These are phyloP conservation scores for Epichloe amarillans DNA, from an alignment of 2,329 filamentous ascomycete species.

Conservation along the genomic window DNA sequence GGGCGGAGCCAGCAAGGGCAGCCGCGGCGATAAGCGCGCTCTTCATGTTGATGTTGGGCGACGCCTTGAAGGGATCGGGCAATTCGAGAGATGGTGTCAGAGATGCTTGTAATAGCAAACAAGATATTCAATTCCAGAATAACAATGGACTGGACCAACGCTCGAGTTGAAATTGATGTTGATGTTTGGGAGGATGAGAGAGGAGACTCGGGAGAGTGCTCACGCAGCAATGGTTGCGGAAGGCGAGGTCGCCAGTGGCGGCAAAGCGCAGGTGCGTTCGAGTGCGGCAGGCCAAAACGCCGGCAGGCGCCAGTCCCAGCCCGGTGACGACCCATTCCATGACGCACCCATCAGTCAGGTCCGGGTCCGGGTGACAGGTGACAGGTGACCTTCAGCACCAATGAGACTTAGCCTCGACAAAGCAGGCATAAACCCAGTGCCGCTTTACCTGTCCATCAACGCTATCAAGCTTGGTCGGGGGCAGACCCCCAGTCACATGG, in stretches of 20 bases:
- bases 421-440: not conserved
- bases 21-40: slow-evolving; percentile 65
- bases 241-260: not conserved
- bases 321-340: not conserved
- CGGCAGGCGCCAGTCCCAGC: no score
- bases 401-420: not conserved
- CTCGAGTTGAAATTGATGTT: not conserved
- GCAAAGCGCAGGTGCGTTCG: no score
- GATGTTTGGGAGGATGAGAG: not conserved
- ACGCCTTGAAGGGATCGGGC: slow-evolving; percentile 3
- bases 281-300: not conserved
- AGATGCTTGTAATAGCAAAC: not conserved
- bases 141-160: not conserved
- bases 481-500: no score
- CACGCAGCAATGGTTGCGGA: not conserved
- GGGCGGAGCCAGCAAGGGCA: slow-evolving; percentile 67
- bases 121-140: not conserved
- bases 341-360: no score
- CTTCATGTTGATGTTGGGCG: slow-evolving; percentile 73
- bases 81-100: no score
- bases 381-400: not conserved
- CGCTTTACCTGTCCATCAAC: not conserved
- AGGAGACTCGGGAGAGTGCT: not conserved
- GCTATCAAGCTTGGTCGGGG: no score
- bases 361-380: not conserved